phyloP scores from a whole-genome alignment of 352 stramenopile genomes.

The Phytophthora palmivora region DNA sequence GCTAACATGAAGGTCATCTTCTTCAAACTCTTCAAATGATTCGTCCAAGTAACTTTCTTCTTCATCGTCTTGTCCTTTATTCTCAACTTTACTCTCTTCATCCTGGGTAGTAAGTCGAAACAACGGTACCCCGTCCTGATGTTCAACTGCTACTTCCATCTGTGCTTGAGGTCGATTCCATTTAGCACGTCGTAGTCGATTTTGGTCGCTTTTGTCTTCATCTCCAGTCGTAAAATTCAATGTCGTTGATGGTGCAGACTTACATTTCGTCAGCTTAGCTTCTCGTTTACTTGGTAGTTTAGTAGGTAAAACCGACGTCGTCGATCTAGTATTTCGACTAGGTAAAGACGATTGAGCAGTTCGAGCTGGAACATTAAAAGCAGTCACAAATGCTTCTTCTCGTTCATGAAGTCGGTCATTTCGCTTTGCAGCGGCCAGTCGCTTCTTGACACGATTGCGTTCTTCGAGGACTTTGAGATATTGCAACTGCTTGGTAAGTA shows the following conservation, averaged over 20 bases:
- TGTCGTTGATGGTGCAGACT: slow-evolving; percentile 54
- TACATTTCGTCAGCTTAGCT: slow-evolving; percentile 31
- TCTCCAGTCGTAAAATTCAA: slow-evolving; percentile 32
- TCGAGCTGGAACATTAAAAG: slow-evolving; percentile 70
- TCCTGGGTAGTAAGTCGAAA: slow-evolving; percentile 38
- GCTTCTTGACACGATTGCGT: slow-evolving; percentile 84
- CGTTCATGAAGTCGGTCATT: slow-evolving; percentile 62
- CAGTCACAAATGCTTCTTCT: slow-evolving; percentile 81
- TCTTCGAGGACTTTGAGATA: slow-evolving; percentile 89
- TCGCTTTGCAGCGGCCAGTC: slow-evolving; percentile 69
- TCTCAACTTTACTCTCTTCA: slow-evolving; percentile 15
- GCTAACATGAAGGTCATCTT: slow-evolving; percentile 51
- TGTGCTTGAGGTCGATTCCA: slow-evolving; percentile 56
- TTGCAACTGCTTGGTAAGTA: slow-evolving; percentile 80
- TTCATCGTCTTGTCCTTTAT: slow-evolving; percentile 35
- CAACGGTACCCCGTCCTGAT: slow-evolving; percentile 41
- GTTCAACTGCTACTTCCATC: slow-evolving; percentile 51
- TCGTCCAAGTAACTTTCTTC: slow-evolving; percentile 83
- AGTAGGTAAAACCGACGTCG: slow-evolving; percentile 51
- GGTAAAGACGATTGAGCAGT: slow-evolving; percentile 2
- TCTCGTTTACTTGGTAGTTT: slow-evolving; percentile 25
- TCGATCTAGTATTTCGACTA: slow-evolving; percentile 55
- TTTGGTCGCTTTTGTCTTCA: slow-evolving; percentile 16
- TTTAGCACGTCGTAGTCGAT: slow-evolving; percentile 47
- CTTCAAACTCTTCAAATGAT: slow-evolving; percentile 87